Evolutionary conservation across 2,329 filamentous ascomycete genomes (phyloP).

Genomic region (Sporothrix inflata): DNA sequence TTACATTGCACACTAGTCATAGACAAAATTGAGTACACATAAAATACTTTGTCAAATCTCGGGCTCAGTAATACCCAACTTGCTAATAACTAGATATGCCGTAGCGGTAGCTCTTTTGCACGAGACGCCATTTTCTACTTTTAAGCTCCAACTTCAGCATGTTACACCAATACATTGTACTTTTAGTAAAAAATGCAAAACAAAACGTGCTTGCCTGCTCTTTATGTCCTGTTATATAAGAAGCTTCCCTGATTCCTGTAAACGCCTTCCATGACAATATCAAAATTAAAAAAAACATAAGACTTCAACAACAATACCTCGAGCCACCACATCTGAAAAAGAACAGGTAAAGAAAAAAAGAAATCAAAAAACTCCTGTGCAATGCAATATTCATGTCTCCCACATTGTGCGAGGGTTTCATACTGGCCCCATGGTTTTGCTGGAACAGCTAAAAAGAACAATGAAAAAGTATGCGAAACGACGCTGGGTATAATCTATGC

Average conservation of each 20-base stretch:
- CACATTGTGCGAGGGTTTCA: neutral
- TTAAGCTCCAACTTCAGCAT: neutral
- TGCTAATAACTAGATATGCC: neutral
- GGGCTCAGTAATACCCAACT: no score
- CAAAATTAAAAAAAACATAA: neutral
- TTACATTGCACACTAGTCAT: neutral
- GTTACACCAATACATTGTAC: neutral
- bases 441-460: neutral
- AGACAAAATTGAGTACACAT: neutral
- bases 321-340: neutral
- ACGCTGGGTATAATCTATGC: slow-evolving; percentile 32
- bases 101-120: neutral
- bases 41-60: no score
- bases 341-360: neutral
- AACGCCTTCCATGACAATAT: neutral
- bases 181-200: neutral
- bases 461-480: neutral
- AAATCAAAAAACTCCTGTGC: neutral
- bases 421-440: neutral
- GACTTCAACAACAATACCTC: neutral
- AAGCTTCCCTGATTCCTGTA: neutral
- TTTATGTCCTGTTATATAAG: neutral
- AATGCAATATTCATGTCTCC: neutral
- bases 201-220: neutral
- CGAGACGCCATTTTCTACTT: neutral